phyloP scores from a whole-genome alignment of 257 asterid genomes.

The Linderniella brevidens region DNA sequence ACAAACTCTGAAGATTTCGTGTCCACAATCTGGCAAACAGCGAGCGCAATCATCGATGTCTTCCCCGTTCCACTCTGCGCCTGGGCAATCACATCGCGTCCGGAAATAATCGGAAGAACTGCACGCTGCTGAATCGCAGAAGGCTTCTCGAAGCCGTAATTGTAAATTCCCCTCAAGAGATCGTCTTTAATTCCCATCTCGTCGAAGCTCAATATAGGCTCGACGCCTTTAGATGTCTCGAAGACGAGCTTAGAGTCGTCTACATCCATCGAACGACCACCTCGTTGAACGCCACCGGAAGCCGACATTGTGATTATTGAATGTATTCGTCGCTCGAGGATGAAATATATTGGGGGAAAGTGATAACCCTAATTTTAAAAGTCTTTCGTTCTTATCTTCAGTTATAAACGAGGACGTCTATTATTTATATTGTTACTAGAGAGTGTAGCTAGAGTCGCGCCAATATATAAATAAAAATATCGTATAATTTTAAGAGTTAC shows the following conservation, averaged over 20 bases:
- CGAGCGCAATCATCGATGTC: constrained; percentile 87
- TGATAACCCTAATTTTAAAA: too few relatives aligned
- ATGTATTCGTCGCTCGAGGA: too few relatives aligned
- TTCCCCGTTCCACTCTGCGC: constrained; percentile 93
- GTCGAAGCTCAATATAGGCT: constrained; percentile 64
- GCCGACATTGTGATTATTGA: constrained; percentile 16
- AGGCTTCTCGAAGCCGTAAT: constrained; percentile 86
- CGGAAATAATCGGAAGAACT: constrained; percentile 57
- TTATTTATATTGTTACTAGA: too few relatives aligned
- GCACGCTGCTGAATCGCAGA: constrained; percentile 90
- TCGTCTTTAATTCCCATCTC: constrained; percentile 84
- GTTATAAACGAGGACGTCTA: too few relatives aligned
- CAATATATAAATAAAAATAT: too few relatives aligned
- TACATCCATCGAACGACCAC: constrained; percentile 27
- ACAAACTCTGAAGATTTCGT: constrained; percentile 84
- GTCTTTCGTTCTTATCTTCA: too few relatives aligned
- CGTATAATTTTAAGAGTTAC: too few relatives aligned
- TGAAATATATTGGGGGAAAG: too few relatives aligned
- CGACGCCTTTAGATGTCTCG: constrained; percentile 79
- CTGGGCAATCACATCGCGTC: constrained; percentile 89
- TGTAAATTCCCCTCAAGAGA: constrained; percentile 64
- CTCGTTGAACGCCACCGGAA: constrained; percentile 21
- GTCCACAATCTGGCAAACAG: constrained; percentile 77
- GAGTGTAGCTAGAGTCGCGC: too few relatives aligned
- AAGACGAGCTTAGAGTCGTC: constrained; percentile 52